A percentile compares a stretch with the other conserved stretches of the same genome.
Conservation (phyloP, 2,329 filamentous ascomycete genomes). For the Triangularia setosa region DNA sequence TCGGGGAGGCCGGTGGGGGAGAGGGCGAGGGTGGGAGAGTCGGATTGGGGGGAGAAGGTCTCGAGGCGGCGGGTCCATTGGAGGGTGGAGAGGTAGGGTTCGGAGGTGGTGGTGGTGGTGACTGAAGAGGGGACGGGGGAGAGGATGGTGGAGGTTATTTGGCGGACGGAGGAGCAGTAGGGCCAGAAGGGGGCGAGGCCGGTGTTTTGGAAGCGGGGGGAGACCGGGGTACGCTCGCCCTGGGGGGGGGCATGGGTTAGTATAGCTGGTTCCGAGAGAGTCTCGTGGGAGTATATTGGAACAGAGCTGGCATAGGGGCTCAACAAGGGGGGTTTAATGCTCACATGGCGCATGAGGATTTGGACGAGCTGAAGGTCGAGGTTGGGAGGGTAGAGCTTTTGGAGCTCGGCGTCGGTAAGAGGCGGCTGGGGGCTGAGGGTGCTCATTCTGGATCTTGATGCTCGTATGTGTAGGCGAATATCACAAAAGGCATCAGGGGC, state of each 20-base stretch:
- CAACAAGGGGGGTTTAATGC: not conserved
- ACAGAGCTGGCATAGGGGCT: not conserved
- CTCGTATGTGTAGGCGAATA: not conserved
- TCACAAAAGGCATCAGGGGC: not conserved
- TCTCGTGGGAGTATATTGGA: not conserved
- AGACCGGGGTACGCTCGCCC: slow-evolving; percentile 79
- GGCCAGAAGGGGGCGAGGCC: slow-evolving; percentile 74
- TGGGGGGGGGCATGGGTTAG: not conserved
- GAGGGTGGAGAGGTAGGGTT: slow-evolving; percentile 41
- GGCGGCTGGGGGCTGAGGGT: slow-evolving; percentile 68
- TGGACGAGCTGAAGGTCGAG: slow-evolving; percentile 88
- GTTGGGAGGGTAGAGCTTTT: slow-evolving; percentile 71
- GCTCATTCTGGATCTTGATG: slow-evolving; percentile 57
- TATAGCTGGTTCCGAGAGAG: not conserved
- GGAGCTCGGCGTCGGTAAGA: slow-evolving; percentile 78
- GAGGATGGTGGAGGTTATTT: slow-evolving; percentile 56
- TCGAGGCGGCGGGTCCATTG: slow-evolving; percentile 74
- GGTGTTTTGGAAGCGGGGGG: slow-evolving; percentile 79
- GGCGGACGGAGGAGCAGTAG: slow-evolving; percentile 76
- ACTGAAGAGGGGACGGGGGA: slow-evolving; percentile 34
- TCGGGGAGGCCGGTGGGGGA: slow-evolving; percentile 70
- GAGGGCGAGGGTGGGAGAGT: slow-evolving; percentile 65
- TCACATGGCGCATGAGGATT: slow-evolving; percentile 68
- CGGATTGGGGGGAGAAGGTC: slow-evolving; percentile 66
- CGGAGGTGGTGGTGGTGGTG: too few relatives aligned